phyloP scores from a whole-genome alignment of 768 basidiomycete genomes.

The Phanerodontia chrysosporium region DNA sequence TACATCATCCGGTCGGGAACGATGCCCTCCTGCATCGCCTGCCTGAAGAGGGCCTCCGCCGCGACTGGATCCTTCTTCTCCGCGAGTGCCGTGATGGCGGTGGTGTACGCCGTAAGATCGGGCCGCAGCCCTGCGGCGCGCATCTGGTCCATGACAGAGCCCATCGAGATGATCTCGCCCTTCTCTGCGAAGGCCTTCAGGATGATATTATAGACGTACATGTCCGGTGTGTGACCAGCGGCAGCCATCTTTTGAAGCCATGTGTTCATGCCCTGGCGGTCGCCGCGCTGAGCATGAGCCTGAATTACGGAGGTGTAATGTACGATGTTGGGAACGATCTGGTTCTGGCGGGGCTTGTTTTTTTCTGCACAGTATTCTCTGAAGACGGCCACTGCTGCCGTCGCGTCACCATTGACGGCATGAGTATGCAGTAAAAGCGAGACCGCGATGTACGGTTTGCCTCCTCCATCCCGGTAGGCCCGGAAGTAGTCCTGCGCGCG shows the following conservation, averaged over 20 bases:
- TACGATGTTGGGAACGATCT: constrained; percentile 37
- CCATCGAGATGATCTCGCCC: constrained; percentile 51
- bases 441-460: constrained; percentile 27
- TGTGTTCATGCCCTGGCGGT: constrained; percentile 42
- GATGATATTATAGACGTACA: constrained; percentile 54
- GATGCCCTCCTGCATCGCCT: constrained; percentile 58
- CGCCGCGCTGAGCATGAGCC: constrained; percentile 45
- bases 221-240: constrained; percentile 49
- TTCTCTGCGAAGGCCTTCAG: constrained; percentile 51
- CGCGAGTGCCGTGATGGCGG: constrained; percentile 63
- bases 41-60: constrained; percentile 64
- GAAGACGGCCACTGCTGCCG: constrained; percentile 47
- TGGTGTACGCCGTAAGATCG: constrained; percentile 55
- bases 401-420: constrained; percentile 40
- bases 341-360: constrained; percentile 12
- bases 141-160: constrained; percentile 58
- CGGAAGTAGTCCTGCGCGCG: constrained; percentile 42
- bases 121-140: constrained; percentile 42
- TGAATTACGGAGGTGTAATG: constrained; percentile 58
- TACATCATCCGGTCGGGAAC: constrained; percentile 63
- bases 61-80: constrained; percentile 54
- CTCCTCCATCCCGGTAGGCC: constrained; percentile 27
- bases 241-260: constrained; percentile 54
- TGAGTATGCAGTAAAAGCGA: constrained; percentile 53
- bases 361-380: constrained; percentile 42